Conservation (phyloP, 192 early-diverging fungal species). For the Coemansia sp. region DNA sequence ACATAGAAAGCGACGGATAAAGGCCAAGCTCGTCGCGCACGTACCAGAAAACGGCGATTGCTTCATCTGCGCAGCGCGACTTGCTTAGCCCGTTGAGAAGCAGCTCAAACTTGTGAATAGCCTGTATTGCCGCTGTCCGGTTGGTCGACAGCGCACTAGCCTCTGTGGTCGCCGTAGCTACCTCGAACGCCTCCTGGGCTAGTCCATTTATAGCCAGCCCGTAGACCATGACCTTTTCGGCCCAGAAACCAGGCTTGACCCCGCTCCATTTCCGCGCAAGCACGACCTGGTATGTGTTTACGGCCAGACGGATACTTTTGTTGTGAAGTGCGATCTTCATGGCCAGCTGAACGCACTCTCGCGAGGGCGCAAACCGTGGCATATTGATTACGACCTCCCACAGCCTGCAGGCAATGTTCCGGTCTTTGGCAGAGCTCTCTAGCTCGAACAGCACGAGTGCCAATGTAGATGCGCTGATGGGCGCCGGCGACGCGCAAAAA, state of each 20-base stretch:
- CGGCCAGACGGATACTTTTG: conserved; percentile 21
- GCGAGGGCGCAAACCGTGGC: conserved; percentile 30
- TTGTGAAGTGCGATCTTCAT: conserved; percentile 33
- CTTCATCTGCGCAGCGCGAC: conserved; percentile 15
- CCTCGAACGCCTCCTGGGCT: conserved; percentile 29
- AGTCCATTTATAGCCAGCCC: conserved; percentile 42
- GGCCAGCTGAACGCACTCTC: conserved; percentile 36
- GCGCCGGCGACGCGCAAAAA: conserved; percentile 12
- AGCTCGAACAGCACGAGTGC: conserved; percentile 20
- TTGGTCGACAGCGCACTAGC: background rate
- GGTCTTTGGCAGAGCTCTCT: conserved; percentile 24
- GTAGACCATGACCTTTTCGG: conserved; percentile 43
- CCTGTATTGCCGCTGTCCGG: conserved; percentile 21
- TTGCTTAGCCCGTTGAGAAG: conserved; percentile 36
- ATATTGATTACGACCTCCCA: conserved; percentile 21
- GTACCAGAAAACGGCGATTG: conserved; percentile 29
- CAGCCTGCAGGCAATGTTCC: conserved; percentile 32
- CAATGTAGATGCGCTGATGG: conserved; percentile 19
- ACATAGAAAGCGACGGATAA: conserved; percentile 34
- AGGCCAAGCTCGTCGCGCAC: conserved; percentile 34
- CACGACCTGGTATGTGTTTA: conserved; percentile 26
- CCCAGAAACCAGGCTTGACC: conserved; percentile 33
- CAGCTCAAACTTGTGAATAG: conserved; percentile 41
- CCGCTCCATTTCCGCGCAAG: conserved; percentile 22
- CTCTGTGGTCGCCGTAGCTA: conserved; percentile 29